Base-by-base conservation (phyloP, 202 grass and related monocot species). In the Musa balbisiana region DNA sequence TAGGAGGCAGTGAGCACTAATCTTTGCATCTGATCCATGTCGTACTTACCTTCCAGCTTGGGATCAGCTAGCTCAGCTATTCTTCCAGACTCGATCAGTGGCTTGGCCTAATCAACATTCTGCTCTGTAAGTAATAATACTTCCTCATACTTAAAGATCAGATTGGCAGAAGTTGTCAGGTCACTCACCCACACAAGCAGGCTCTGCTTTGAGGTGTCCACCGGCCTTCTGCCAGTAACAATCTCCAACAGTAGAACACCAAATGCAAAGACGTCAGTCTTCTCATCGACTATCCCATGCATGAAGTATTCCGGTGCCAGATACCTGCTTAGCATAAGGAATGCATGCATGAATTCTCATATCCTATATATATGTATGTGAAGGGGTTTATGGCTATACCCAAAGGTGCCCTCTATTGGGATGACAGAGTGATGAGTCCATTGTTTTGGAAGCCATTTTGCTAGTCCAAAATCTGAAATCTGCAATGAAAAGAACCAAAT, bases 31-130 rank as follows among this genome's bases (percentile, higher is more conserved):
- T 96, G 92, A 62, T 87, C 86, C 69, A 79, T 84, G 79, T 90
- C 89, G 10, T 96, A 96, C 65, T 90, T 49, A 3, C 80, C 72
- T 1, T 76, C 62, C 1, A 96, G 89, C 33, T 66, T 84, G 2
- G 92, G 87, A 76, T 96, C 92, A 24, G 83, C 84, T 50, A 96
- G 72, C 67, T 92, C 80, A 73, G 74, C 84, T 52, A 75, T 77
- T 84, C 86, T 91, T 27, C 92, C 92, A 73, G 92, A 85, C 72
- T 92, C 90, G n/a, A 96, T 25, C 27, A 96, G 85, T 55, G 92
- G 92, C 49, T 92, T 96, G 83, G 80, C 92, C 92, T 96, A 53
- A 24, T 74, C 24, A 24, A 67, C 27, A 8, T 53, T 66, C 54
- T 51, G 59, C 22, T 49, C 68, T 24, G 56, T 73, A 50, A 10